Base-by-base conservation (phyloP, 2,329 filamentous ascomycete species). In the Pezicula radicicola region DNA sequence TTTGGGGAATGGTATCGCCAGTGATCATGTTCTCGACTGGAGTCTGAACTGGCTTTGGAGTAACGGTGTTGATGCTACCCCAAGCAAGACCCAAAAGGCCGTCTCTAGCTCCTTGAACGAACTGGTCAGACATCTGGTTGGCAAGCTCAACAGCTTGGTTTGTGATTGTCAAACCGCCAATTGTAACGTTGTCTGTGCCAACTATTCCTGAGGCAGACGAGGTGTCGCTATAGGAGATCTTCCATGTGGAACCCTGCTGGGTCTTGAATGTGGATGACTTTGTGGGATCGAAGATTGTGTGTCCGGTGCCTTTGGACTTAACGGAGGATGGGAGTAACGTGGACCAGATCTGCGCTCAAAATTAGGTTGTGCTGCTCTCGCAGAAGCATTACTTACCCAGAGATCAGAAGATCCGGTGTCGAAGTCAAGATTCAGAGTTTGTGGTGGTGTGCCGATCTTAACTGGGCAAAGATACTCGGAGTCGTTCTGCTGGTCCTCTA, bases 71-170 rank as follows among this genome's bases (percentile, higher is more conserved):
- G 40, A 67, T 57, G 43, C 64, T 66, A 44, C 60, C 63, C 55
- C 63, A 68, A 3, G 77, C 84, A 44, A 88, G 75, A 15, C 84
- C 84, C 41, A 88, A 74, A 13, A 88, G 75, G 33, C 84, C 84
- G 60, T 86, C 83, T 28, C 59, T 52, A 13, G 63, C 63, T 51
- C 72, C 69, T 33, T 55, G 37, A 28, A 68, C 61, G 56, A 72
- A 72, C 1, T 61, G 62, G 16, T 46, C 19, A 2, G 66, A 69
- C 27, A 68, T 63, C 2, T 56, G 60, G 7, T 62, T 68, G 15
- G 68, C 67, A 16, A 68, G 52, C 46, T 70, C 66, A 28, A 70
- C 55, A 13, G 64, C 64, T 59, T 69, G 67, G 13, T 36, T 49
- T 3, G 58, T 60, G 19, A 69, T 65, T 4, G 61, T 67, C 25